These are phyloP conservation scores for Silene conica DNA, from an alignment of 148 eudicot genomes.

Conservation along the genomic window DNA sequence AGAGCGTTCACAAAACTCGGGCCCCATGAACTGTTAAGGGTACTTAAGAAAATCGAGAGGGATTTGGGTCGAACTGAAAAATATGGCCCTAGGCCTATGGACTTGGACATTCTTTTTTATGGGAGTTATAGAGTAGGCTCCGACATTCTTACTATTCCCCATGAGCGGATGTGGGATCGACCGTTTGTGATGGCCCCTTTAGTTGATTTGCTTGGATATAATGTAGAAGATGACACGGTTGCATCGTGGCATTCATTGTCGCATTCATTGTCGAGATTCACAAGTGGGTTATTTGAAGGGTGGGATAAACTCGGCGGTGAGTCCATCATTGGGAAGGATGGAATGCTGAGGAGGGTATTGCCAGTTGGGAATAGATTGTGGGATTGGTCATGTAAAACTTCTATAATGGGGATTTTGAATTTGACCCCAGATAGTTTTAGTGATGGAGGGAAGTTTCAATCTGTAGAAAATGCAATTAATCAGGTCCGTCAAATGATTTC, in stretches of 20 bases:
- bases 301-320: constrained; percentile 98
- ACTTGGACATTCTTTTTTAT: constrained; percentile 80
- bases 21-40: constrained; percentile 63
- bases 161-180: constrained; percentile 93
- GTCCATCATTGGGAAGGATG: constrained; percentile 71
- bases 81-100: constrained; percentile 88
- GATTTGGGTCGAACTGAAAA: constrained; percentile 81
- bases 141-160: constrained; percentile 68
- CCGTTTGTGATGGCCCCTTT: constrained; percentile 93
- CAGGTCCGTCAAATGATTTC: constrained; percentile 54
- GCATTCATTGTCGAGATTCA: constrained; percentile 8
- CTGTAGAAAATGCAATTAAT: constrained; percentile 57
- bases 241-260: constrained; percentile 68
- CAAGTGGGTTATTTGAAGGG: constrained; percentile 64
- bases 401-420: constrained; percentile 82
- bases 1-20: constrained; percentile 74
- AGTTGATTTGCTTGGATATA: constrained; percentile 61
- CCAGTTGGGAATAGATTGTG: constrained; percentile 62
- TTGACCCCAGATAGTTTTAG: constrained; percentile 97
- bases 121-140: constrained; percentile 56
- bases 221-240: constrained; percentile 51
- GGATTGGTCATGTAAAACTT: constrained; percentile 75
- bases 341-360: constrained; percentile 66
- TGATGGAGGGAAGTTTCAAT: constrained; percentile 72
- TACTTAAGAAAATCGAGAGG: constrained; percentile 78